These are phyloP conservation scores for Dalbergia cochinchinensis DNA, from an alignment of 306 rosid species.

Conservation along the genomic window DNA sequence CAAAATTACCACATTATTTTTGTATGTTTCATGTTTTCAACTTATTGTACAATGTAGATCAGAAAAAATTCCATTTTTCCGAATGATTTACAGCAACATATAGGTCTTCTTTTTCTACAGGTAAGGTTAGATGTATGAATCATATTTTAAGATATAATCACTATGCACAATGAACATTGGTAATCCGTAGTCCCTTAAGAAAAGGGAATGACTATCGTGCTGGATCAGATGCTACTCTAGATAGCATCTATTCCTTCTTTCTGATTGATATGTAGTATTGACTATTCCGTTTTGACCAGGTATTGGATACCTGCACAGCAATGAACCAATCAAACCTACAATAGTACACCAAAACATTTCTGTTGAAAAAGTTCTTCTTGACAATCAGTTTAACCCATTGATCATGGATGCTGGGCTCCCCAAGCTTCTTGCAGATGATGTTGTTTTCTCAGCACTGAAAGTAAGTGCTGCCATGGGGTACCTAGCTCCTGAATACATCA, in stretches of 20 bases:
- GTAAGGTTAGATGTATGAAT: too few species aligned
- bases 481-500: conserved; percentile 88
- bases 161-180: too few species aligned
- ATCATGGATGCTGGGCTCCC: conserved; percentile 82
- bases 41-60: too few species aligned
- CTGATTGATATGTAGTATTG: neutral
- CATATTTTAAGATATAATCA: too few species aligned
- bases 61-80: too few species aligned
- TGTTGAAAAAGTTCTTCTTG: conserved; percentile 72
- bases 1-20: too few species aligned
- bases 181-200: too few species aligned
- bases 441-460: conserved; percentile 82
- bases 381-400: conserved; percentile 69
- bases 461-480: conserved; percentile 95
- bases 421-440: conserved; percentile 87
- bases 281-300: conserved; percentile 54
- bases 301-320: conserved; percentile 71
- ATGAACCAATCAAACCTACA: conserved; percentile 66
- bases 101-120: too few species aligned
- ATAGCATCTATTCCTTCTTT: neutral
- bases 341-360: conserved; percentile 87
- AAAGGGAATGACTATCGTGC: neutral
- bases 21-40: too few species aligned
- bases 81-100: too few species aligned
- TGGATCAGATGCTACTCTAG: conserved; percentile 16